Base-by-base conservation (phyloP, 2,329 filamentous ascomycete genomes). In the Tolypocladium sp. region DNA sequence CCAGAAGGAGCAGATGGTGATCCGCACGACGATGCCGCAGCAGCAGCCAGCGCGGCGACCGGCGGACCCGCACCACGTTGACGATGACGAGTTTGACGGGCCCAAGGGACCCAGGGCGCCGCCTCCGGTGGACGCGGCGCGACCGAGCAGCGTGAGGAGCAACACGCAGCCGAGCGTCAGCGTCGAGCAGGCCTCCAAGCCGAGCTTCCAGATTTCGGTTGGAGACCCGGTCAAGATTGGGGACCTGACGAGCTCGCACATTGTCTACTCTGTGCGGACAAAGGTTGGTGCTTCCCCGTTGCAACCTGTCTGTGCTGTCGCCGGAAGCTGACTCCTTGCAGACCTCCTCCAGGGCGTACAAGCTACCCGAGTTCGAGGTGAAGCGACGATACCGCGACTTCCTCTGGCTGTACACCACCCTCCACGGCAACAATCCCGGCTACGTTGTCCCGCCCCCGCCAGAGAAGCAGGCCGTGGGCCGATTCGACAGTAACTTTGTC, bases 201-300 rank as follows among this genome's bases (percentile, higher is more conserved):
- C 94, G 6, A 89, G 80, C 49, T 99, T 97, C 74, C 79, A 90
- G 56, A 97, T 99, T 68, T 86, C 83, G 3, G 94, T 99, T 27
- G 94, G 94, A 60, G 94, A 99, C 75, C 94, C 94, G 58, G 92
- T 97, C 76, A 99, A 97, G 78, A 93, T 99, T 65, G 94, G 94
- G 61, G 94, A 97, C 74, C 75, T 97, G 72, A 97, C 94, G 10
- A 96, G 90, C 73, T 96, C 92, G 63, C 94, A 99, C 74, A 99
- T 96, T 64, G 94, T 97, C 55, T 99, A 99, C 76, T 91, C 91
- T 67, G 94, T 99, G 64, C 84, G 90, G 68, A 99, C 94, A 60
- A 94, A 89, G 85, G 91, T 94, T 80, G 61, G 66, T 57, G 7
- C 42, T 27, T 5, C 15, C 13, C 9, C 22, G 12, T 8, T 20